phyloP scores from a whole-genome alignment of 2,329 filamentous ascomycete species.

The Aspergillus pseudonomiae region DNA sequence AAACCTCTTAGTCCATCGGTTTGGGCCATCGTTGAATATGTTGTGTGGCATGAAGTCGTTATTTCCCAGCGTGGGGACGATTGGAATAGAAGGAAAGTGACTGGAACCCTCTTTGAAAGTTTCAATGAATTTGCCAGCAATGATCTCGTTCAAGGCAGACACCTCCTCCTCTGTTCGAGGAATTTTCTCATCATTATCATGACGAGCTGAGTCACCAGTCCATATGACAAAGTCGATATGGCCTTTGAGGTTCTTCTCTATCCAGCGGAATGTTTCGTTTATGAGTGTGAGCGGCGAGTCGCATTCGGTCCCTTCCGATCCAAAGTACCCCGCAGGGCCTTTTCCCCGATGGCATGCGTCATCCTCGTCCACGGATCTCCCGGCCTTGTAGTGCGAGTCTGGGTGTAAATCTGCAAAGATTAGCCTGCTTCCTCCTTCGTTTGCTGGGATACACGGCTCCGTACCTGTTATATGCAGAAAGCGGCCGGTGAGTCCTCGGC shows the following conservation, averaged over 20 bases:
- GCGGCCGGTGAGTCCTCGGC: slow-evolving; percentile 31
- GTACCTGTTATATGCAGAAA: slow-evolving; percentile 44
- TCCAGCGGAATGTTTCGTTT: slow-evolving; percentile 89
- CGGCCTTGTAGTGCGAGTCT: slow-evolving; percentile 81
- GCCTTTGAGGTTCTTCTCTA: slow-evolving; percentile 74
- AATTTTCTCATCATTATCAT: slow-evolving; percentile 81
- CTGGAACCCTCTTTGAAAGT: slow-evolving; percentile 65
- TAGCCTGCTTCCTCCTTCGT: neutral
- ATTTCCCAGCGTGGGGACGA: slow-evolving; percentile 91
- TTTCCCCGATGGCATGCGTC: slow-evolving; percentile 78
- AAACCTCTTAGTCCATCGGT: slow-evolving; percentile 80
- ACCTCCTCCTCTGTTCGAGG: slow-evolving; percentile 78
- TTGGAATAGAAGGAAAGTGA: slow-evolving; percentile 69
- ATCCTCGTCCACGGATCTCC: slow-evolving; percentile 65
- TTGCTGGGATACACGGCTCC: slow-evolving; percentile 41
- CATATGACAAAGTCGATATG: slow-evolving; percentile 87
- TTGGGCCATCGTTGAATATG: slow-evolving; percentile 82
- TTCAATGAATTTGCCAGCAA: slow-evolving; percentile 76
- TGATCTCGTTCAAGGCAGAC: slow-evolving; percentile 72
- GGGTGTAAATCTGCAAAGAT: slow-evolving; percentile 77
- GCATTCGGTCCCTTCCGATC: slow-evolving; percentile 84
- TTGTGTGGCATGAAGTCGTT: slow-evolving; percentile 98
- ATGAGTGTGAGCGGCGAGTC: slow-evolving; percentile 80
- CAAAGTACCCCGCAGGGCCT: slow-evolving; percentile 78
- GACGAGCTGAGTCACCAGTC: slow-evolving; percentile 88